Evolutionary conservation across 2,329 filamentous ascomycete genomes (phyloP), one percentile per base, ranked within the genome.

Genomic region (Xylariaceae sp.): DNA sequence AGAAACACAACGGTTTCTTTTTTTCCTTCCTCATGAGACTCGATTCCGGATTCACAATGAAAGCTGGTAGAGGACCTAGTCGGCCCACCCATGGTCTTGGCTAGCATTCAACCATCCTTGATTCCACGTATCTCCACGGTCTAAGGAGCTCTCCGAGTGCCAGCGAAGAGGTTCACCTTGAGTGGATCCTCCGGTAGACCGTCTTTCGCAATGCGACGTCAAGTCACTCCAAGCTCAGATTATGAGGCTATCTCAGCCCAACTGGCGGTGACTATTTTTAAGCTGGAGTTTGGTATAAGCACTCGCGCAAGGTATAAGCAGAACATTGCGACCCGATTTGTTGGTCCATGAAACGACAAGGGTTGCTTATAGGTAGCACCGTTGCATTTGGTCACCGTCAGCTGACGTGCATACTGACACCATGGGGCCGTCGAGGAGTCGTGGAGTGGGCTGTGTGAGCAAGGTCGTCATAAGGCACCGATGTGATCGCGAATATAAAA

Each of bases 261-360:
- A 58, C 43, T 53, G 56, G 56, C 56, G 56, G 56, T 58, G 47
- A 58, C 56, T 51, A 53, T 55, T 48, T 56, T 56, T 47, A 53
- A 51, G 45, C 53, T 56, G 43, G 47, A 41, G 22, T 16, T 44
- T 9, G 29, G 21, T 30, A 53, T 58, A 56, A 58, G 56, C 53
- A 48, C 26, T 12, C 34, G 44, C 29, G 56, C 43, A 42, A 29
- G 22, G 29, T 26, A 53, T 53, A 52, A 55, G 49, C 49, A 21
- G 9, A 13, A 41, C 5, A 6, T 9, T 1, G 9, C 40, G 29
- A 8, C 26, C 26, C 30, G 30, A 47, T 51, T 30, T 45, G 52
- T 47, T 21, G 16, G 12, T 30, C 6, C 22, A 21, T 46, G 48
- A n/a, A 18, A 19, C n/a, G 15, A 18, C 40, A 46, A 21, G 46